phyloP scores from a whole-genome alignment of 1,284 basidiomycete species.

The Ustilago curta region DNA sequence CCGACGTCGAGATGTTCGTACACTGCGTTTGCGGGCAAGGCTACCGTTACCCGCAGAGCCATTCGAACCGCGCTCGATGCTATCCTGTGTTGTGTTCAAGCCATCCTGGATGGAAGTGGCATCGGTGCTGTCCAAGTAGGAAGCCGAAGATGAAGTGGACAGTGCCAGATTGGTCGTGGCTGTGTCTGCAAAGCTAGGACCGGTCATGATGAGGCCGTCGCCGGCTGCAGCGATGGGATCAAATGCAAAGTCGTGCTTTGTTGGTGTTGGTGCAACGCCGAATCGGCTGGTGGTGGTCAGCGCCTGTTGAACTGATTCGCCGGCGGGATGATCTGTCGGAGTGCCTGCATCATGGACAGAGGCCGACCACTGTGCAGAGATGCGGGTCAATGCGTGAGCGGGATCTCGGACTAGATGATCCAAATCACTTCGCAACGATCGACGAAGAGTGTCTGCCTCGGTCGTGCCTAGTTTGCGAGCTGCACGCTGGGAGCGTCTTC shows the following conservation, averaged over 20 bases:
- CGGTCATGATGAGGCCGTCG: constrained; percentile 59
- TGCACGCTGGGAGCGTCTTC: constrained; percentile 14
- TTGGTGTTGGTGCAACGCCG: constrained; percentile 36
- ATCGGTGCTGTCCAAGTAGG: constrained; percentile 11
- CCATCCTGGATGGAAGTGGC: constrained; percentile 9
- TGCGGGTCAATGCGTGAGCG: constrained; percentile 34
- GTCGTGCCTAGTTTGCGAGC: constrained; percentile 33
- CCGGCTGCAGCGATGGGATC: constrained; percentile 62
- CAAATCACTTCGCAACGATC: constrained; percentile 32
- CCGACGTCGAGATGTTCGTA: constrained; percentile 49
- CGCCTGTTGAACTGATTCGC: constrained; percentile 7
- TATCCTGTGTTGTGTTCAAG: neutral
- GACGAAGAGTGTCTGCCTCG: constrained; percentile 38
- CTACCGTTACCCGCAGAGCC: neutral
- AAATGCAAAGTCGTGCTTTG: constrained; percentile 43
- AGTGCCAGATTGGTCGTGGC: constrained; percentile 9
- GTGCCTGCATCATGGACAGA: constrained; percentile 14
- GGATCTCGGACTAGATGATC: constrained; percentile 45
- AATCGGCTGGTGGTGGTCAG: constrained; percentile 34
- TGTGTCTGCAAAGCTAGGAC: constrained; percentile 44
- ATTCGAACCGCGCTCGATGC: neutral
- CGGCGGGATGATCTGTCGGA: constrained; percentile 5
- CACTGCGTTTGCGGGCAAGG: constrained; percentile 40
- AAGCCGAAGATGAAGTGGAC: constrained; percentile 18
- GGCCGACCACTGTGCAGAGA: constrained; percentile 37